A percentile compares a stretch with the other conserved stretches of the same genome.
Conservation (phyloP, 2,329 filamentous ascomycete genomes). For the Ascochyta lentis region DNA sequence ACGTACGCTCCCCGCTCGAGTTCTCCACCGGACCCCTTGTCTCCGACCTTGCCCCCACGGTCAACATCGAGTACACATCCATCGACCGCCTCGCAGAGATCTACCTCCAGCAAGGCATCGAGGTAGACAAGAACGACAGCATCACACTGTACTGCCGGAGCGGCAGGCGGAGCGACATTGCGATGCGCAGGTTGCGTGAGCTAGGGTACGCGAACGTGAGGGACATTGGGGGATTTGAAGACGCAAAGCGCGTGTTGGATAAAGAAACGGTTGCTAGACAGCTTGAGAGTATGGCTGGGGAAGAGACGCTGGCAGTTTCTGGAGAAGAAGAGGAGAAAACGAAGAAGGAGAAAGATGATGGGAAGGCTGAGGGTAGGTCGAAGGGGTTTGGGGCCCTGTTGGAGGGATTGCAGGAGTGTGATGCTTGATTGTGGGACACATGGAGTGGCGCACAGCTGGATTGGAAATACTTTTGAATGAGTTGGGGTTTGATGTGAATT, state of each 20-base stretch:
- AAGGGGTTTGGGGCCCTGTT: constrained; percentile 35
- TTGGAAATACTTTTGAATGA: not conserved
- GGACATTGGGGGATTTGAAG: constrained; percentile 47
- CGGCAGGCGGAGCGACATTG: constrained; percentile 44
- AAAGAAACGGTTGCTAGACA: constrained; percentile 33
- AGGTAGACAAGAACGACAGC: constrained; percentile 32
- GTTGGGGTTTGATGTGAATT: not conserved
- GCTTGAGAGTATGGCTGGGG: constrained; percentile 12
- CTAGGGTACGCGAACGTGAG: constrained; percentile 42
- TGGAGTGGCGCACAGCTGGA: too few species aligned
- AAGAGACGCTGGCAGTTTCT: not conserved
- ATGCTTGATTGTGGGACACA: not conserved
- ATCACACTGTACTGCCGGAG: constrained; percentile 50
- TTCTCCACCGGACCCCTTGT: constrained; percentile 43
- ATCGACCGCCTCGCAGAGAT: constrained; percentile 39
- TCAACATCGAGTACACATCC: constrained; percentile 49
- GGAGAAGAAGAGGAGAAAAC: not conserved
- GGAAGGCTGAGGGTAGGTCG: not conserved
- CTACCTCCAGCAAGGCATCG: constrained; percentile 25
- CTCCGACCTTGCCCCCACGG: constrained; percentile 32
- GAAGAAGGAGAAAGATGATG: constrained; percentile 1
- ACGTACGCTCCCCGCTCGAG: constrained; percentile 47
- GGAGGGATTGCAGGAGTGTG: constrained; percentile 34
- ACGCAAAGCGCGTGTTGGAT: constrained; percentile 37
- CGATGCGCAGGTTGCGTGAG: constrained; percentile 35